phyloP scores from a whole-genome alignment of 148 eudicot genomes.

The Gaultheria prostrata region DNA sequence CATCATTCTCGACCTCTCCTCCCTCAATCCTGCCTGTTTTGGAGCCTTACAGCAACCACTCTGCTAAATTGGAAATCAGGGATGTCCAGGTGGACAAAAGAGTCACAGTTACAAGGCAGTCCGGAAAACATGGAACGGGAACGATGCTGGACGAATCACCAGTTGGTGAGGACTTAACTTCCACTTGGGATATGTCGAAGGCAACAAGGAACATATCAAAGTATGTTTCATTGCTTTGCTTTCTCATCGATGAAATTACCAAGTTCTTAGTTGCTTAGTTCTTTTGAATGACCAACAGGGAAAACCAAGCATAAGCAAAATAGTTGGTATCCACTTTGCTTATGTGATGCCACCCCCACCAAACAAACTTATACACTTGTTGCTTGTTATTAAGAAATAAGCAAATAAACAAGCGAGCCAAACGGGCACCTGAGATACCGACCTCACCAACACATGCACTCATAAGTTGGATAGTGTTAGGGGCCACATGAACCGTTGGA shows the following conservation, averaged over 20 bases:
- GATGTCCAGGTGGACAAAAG: constrained; percentile 87
- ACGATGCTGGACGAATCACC: constrained; percentile 18
- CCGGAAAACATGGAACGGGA: constrained; percentile 26
- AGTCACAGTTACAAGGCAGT: constrained; percentile 28
- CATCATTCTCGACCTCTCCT: constrained; percentile 38
- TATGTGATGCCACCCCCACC: background rate
- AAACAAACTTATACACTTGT: background rate
- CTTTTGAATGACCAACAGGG: background rate
- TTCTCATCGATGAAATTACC: background rate
- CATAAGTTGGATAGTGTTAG: background rate
- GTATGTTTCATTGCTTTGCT: constrained; percentile 29
- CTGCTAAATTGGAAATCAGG: constrained; percentile 48
- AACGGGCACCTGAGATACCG: background rate
- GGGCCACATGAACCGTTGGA: background rate
- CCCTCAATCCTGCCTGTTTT: constrained; percentile 19
- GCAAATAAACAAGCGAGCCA: background rate
- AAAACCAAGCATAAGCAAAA: background rate
- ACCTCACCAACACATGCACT: background rate
- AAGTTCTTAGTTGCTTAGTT: background rate
- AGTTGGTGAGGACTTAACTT: constrained; percentile 23
- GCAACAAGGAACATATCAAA: constrained; percentile 34
- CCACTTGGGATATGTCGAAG: constrained; percentile 34
- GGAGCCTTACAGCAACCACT: constrained; percentile 18
- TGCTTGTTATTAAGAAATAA: background rate
- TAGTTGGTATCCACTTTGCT: background rate